Evolutionary conservation across 768 basidiomycete genomes (phyloP), one percentile per base, ranked within the genome.

Genomic region (Trametes cinnabarina): DNA sequence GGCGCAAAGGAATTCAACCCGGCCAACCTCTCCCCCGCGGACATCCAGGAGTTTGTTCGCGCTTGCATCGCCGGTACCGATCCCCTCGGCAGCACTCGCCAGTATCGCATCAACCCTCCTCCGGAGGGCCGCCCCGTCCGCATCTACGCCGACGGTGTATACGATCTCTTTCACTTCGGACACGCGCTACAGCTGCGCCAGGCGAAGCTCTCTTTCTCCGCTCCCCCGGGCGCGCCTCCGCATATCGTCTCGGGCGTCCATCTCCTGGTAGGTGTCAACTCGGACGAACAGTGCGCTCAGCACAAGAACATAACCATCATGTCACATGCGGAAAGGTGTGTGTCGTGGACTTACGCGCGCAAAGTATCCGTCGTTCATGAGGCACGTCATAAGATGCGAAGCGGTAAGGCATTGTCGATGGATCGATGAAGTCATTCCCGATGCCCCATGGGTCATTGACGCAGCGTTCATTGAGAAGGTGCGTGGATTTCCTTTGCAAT

Each of bases 101-200:
- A 72, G 59, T 98, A 94, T 79, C 90, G 81, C 71, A 92, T 95
- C 69, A 95, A 92, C 65, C 73, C 79, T n/a, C 93, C 96, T 0
- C 92, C 94, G 0, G 74, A 71, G 8, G 87, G 82, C 55, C 77
- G 95, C 51, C 92, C 94, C 2, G 82, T 96, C 6, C 81, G 97
- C 55, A 78, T 99, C 12, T 99, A 96, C 63, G 95, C 97, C 0
- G 97, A 98, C 73, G 96, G 96, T 14, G 96, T 98, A 11, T 99
- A 98, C 68, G 97, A 99, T 74, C 81, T 99, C 51, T 96, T 98
- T 74, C 96, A 98, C 72, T 98, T 93, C 72, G 92, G 92, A 92
- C 95, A 98, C 76, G 92, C 95, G 1, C 79, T 98, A 17, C 96
- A 98, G 73, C 81, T 98, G 28, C 89, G 96, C 25, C 97, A 99